These are phyloP conservation scores for Colletotrichum sp. DNA, from an alignment of 2,329 filamentous ascomycete genomes.

Conservation along the genomic window DNA sequence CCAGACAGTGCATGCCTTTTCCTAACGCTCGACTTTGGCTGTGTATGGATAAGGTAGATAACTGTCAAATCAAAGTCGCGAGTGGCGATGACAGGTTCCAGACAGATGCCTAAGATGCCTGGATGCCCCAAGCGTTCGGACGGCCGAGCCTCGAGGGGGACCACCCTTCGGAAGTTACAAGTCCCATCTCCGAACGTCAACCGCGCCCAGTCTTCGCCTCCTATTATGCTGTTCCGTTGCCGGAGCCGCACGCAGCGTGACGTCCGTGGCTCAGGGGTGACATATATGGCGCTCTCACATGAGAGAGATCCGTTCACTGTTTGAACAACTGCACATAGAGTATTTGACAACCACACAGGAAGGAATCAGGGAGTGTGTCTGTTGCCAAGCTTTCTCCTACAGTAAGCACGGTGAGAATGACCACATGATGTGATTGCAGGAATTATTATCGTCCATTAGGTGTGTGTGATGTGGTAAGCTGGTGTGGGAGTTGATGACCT, in stretches of 20 bases:
- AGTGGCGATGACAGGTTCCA: not conserved
- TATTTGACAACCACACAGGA: not conserved
- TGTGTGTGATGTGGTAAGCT: not conserved
- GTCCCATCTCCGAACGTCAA: not conserved
- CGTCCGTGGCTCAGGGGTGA: not conserved
- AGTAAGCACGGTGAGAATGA: not conserved
- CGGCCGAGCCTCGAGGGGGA: not conserved
- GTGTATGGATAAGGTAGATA: not conserved
- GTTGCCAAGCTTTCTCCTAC: not conserved
- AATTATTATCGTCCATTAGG: not conserved
- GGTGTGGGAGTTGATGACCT: not conserved
- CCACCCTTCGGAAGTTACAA: not conserved
- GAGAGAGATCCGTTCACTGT: not conserved
- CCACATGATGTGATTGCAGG: not conserved
- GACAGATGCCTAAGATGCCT: not conserved
- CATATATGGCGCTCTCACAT: not conserved
- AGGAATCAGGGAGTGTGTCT: not conserved
- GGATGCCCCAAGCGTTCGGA: constrained; percentile 15
- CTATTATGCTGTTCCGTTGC: not conserved
- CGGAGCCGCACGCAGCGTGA: not conserved
- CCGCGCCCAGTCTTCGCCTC: not conserved
- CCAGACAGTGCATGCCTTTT: not conserved
- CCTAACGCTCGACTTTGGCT: not conserved
- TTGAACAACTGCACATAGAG: not conserved
- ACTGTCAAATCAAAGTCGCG: not conserved